These are phyloP conservation scores for Moringa oleifera DNA, from an alignment of 345 rosid species.

Conservation along the genomic window DNA sequence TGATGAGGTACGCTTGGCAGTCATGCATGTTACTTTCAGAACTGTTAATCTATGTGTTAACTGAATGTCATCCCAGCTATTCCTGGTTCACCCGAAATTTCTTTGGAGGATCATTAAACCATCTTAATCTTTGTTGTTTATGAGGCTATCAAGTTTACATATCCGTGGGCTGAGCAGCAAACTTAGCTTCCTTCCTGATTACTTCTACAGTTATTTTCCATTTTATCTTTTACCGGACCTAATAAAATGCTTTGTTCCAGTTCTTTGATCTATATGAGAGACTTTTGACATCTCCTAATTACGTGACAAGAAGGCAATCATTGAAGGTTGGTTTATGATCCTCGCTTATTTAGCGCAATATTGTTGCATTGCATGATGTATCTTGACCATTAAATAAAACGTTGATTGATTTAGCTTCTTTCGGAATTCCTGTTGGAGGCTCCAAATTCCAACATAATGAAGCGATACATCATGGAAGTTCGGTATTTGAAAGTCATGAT, in stretches of 20 bases:
- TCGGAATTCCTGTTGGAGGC: slow-evolving; percentile 91
- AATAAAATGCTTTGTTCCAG: slow-evolving; percentile 42
- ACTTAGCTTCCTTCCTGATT: background rate
- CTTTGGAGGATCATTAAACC: background rate
- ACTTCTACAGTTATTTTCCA: background rate
- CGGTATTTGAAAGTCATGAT: slow-evolving; percentile 85
- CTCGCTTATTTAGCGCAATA: slow-evolving; percentile 8
- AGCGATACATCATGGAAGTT: slow-evolving; percentile 86
- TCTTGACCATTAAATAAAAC: slow-evolving; percentile 6
- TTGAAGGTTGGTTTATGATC: slow-evolving; percentile 59
- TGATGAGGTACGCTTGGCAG: slow-evolving; percentile 57
- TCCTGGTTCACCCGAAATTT: background rate
- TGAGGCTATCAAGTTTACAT: background rate
- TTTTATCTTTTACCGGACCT: slow-evolving; percentile 18
- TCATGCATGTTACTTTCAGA: background rate
- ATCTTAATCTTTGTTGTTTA: background rate
- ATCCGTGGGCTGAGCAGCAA: slow-evolving; percentile 1
- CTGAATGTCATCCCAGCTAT: background rate
- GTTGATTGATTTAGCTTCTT: slow-evolving; percentile 60
- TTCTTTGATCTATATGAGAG: slow-evolving; percentile 83
- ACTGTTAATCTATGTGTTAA: background rate
- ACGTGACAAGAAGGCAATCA: slow-evolving; percentile 97
- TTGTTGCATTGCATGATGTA: too few species aligned
- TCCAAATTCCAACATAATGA: slow-evolving; percentile 84
- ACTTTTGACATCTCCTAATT: slow-evolving; percentile 80